Conservation (phyloP, 192 early-diverging fungal species). For the Coemansia sp. region DNA sequence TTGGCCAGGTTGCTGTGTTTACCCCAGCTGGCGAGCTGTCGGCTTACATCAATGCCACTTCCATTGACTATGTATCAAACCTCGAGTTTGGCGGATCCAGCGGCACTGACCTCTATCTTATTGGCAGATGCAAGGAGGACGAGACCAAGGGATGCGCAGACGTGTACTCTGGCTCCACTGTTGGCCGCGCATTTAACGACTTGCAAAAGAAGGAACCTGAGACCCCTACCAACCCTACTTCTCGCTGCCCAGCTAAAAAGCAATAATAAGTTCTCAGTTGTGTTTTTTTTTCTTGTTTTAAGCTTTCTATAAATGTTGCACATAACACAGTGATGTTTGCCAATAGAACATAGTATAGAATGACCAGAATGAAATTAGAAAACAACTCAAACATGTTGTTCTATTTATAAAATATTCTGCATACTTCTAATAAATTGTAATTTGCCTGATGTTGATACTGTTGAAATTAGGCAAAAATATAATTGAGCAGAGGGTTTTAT, state of each 20-base stretch:
- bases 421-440: no score
- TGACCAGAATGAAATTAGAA: no score
- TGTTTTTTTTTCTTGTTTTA: no score
- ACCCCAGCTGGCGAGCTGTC: conserved; percentile 41
- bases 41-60: conserved; percentile 27
- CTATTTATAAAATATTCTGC: no score
- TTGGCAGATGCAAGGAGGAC: conserved; percentile 53
- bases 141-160: conserved; percentile 55
- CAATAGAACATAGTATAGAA: no score
- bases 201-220: conserved; percentile 3
- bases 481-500: no score
- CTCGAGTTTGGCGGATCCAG: conserved; percentile 57
- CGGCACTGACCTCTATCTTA: conserved; percentile 52
- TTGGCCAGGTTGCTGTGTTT: conserved; percentile 55
- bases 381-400: no score
- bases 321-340: no score
- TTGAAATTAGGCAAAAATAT: no score
- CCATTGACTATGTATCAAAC: conserved; percentile 37
- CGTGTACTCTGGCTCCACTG: conserved; percentile 3
- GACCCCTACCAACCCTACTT: background rate
- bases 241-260: background rate
- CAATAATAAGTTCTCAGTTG: background rate
- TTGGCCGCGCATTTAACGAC: conserved; percentile 29
- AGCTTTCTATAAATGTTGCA: no score
- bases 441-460: no score